These are phyloP conservation scores for Magnolia sinica DNA, from an alignment of 164 flowering plant species.

Conservation along the genomic window DNA sequence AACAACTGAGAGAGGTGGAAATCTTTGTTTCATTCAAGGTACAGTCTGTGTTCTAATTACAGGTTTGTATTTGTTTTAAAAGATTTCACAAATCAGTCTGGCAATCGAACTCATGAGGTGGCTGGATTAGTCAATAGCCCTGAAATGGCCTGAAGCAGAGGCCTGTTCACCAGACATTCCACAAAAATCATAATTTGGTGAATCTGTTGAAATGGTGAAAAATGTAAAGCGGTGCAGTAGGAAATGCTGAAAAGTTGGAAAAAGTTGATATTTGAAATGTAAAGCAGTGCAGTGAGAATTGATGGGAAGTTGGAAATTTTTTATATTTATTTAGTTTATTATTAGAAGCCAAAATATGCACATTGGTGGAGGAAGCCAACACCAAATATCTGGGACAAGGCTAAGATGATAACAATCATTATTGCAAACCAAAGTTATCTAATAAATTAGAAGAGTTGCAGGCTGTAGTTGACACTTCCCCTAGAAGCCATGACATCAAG, in stretches of 20 bases:
- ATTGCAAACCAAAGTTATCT: no score
- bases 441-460: no score
- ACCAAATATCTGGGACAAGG: not conserved
- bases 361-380: not conserved
- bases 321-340: not conserved
- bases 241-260: not conserved
- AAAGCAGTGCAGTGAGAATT: not conserved
- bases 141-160: not conserved
- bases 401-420: no score
- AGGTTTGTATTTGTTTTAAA: no score
- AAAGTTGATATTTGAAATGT: not conserved
- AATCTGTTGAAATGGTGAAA: not conserved
- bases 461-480: no score
- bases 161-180: not conserved
- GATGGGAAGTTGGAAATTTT: not conserved
- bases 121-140: not conserved
- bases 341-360: not conserved
- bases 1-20: slow-evolving; percentile 32
- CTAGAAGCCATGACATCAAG: no score
- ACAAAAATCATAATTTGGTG: not conserved
- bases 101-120: not conserved
- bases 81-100: not conserved
- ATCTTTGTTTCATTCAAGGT: slow-evolving; percentile 79
- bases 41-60: slow-evolving; percentile 3
- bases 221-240: not conserved